Percentiles rank a stretch among this genome's conserved stretches.
phyloP scores from a whole-genome alignment of 2,329 filamentous ascomycete species.

The Chaetoscypha palmicola region DNA sequence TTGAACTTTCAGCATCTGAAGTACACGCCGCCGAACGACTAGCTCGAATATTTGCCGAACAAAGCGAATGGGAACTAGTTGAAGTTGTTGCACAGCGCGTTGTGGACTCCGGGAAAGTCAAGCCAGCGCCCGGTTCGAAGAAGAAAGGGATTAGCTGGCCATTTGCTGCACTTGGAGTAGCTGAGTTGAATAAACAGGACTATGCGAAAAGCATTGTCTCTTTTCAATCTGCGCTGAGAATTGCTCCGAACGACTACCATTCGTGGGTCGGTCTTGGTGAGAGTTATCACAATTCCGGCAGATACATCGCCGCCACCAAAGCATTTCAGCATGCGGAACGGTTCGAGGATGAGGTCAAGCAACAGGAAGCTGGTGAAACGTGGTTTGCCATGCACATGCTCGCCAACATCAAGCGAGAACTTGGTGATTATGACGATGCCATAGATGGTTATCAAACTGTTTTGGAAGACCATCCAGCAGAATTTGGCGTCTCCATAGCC shows the following conservation, averaged over 20 bases:
- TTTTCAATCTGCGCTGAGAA: slow-evolving; percentile 81
- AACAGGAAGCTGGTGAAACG: slow-evolving; percentile 55
- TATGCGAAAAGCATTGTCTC: slow-evolving; percentile 84
- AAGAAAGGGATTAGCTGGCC: slow-evolving; percentile 93
- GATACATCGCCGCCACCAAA: slow-evolving; percentile 89
- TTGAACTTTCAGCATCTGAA: slow-evolving; percentile 84
- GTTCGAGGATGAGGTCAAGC: slow-evolving; percentile 55
- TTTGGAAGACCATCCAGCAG: slow-evolving; percentile 56
- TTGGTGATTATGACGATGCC: slow-evolving; percentile 83
- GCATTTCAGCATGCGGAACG: slow-evolving; percentile 80
- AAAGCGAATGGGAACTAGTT: slow-evolving; percentile 93
- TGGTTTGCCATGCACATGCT: slow-evolving; percentile 99
- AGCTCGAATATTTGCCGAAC: slow-evolving; percentile 77
- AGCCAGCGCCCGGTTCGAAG: slow-evolving; percentile 85
- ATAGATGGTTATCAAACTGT: slow-evolving; percentile 71
- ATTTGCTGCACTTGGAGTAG: slow-evolving; percentile 85
- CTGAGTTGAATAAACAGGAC: slow-evolving; percentile 89
- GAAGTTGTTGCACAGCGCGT: slow-evolving; percentile 87
- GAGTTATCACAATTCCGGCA: slow-evolving; percentile 88
- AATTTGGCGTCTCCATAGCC: slow-evolving; percentile 83
- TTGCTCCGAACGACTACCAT: slow-evolving; percentile 82
- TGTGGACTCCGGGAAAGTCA: slow-evolving; percentile 89
- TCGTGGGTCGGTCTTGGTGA: slow-evolving; percentile 97
- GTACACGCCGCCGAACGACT: slow-evolving; percentile 81
- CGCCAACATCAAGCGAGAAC: slow-evolving; percentile 85